phyloP scores from a whole-genome alignment of 2,329 filamentous ascomycete genomes.

The Aureobasidium lini region DNA sequence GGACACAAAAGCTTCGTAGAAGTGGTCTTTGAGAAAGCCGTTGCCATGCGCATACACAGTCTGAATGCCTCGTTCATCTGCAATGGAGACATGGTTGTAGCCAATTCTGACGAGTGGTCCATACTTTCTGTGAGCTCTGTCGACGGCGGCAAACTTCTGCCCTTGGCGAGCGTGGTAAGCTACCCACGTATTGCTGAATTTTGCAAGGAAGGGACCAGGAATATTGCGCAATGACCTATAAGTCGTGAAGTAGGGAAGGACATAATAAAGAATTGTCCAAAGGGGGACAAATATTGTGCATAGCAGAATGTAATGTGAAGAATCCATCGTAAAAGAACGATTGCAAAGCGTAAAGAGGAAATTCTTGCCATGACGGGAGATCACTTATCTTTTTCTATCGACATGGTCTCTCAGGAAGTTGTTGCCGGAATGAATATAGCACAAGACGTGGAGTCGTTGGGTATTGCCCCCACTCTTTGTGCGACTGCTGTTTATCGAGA shows the following conservation, averaged over 20 bases:
- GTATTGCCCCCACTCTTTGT: not conserved
- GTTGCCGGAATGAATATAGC: no score
- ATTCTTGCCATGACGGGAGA: no score
- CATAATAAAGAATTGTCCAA: constrained; percentile 16
- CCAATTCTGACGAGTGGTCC: constrained; percentile 5
- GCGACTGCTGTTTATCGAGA: not conserved
- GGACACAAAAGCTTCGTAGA: constrained; percentile 30
- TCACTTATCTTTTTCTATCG: no score
- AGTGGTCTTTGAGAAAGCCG: constrained; percentile 27
- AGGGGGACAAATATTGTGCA: not conserved
- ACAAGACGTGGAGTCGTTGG: no score
- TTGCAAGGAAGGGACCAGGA: constrained; percentile 19
- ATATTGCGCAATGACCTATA: constrained; percentile 18
- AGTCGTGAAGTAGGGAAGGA: constrained; percentile 20
- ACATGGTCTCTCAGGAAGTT: no score
- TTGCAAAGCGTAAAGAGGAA: not conserved
- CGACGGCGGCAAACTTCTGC: constrained; percentile 20
- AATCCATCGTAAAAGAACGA: not conserved
- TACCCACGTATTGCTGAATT: constrained; percentile 21
- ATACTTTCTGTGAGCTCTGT: constrained; percentile 14
- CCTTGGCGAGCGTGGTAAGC: constrained; percentile 18
- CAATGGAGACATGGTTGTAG: constrained; percentile 19
- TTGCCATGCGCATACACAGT: constrained; percentile 27
- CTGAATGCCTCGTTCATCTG: constrained; percentile 20
- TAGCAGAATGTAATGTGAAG: not conserved